phyloP scores from a whole-genome alignment of 73 alveolate species.

The Uronychia setigera region DNA sequence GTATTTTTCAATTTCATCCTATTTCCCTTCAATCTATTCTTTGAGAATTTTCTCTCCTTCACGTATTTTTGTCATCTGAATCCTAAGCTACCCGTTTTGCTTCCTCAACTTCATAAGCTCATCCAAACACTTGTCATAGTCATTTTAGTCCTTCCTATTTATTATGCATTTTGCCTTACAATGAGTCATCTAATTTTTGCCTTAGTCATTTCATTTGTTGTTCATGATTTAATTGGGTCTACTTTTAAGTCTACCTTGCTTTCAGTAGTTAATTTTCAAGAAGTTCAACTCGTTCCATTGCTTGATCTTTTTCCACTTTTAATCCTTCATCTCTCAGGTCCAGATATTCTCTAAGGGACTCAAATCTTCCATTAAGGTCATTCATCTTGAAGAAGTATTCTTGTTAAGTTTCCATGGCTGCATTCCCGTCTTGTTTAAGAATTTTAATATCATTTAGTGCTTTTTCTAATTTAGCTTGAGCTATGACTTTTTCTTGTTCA shows the following conservation, averaged over 20 bases:
- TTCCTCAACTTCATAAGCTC: not conserved
- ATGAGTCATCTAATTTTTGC: not conserved
- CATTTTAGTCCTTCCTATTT: not conserved
- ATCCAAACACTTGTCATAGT: not conserved
- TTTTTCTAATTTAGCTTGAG: not conserved
- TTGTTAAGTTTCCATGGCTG: not conserved
- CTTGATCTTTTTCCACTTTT: not conserved
- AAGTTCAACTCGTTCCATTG: not conserved
- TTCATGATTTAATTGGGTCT: not conserved
- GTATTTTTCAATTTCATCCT: not conserved
- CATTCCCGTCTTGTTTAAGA: not conserved
- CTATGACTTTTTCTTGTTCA: not conserved
- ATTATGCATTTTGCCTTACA: not conserved
- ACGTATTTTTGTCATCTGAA: not conserved
- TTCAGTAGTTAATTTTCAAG: not conserved
- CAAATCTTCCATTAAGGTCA: not conserved
- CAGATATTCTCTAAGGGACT: not conserved
- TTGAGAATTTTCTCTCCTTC: not conserved
- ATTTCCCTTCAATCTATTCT: not conserved
- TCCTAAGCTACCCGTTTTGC: not conserved
- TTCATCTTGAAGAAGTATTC: not conserved
- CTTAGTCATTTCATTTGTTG: not conserved
- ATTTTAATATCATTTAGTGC: not conserved
- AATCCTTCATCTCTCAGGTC: not conserved
- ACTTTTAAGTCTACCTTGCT: not conserved